These are phyloP conservation scores for Aureobasidium melanogenum DNA, from an alignment of 2,329 filamentous ascomycete species.

Conservation along the genomic window DNA sequence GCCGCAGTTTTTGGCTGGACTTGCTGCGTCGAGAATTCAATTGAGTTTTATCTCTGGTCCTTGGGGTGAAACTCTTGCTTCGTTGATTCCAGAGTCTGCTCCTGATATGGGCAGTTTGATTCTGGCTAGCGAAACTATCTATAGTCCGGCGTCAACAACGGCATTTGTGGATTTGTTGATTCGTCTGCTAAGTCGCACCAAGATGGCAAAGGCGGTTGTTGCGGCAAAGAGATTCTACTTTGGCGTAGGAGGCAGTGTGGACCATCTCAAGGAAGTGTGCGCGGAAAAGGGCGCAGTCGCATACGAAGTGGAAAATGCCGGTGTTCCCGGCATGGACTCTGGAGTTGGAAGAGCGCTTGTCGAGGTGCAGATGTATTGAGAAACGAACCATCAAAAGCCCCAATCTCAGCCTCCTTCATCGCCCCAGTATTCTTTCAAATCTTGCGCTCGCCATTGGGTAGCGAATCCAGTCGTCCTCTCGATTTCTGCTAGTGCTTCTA, in stretches of 20 bases:
- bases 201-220: slow-evolving; percentile 53
- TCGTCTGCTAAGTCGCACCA: slow-evolving; percentile 44
- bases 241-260: slow-evolving; percentile 72
- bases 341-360: slow-evolving; percentile 40
- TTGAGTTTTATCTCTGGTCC: slow-evolving; percentile 65
- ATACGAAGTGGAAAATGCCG: slow-evolving; percentile 39
- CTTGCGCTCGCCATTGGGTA: slow-evolving; percentile 45
- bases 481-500: slow-evolving; percentile 40
- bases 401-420: slow-evolving; percentile 20
- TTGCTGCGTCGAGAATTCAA: slow-evolving; percentile 43
- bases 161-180: slow-evolving; percentile 62
- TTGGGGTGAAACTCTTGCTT: slow-evolving; percentile 57
- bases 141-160: slow-evolving; percentile 61
- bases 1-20: slow-evolving; percentile 47
- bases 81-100: slow-evolving; percentile 40
- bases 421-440: slow-evolving; percentile 45
- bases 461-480: slow-evolving; percentile 46
- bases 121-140: slow-evolving; percentile 74
- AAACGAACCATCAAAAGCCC: too few relatives aligned
- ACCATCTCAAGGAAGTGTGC: slow-evolving; percentile 54
- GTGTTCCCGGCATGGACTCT: slow-evolving; percentile 32
- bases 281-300: slow-evolving; percentile 34
- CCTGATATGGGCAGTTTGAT: slow-evolving; percentile 42
- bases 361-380: slow-evolving; percentile 35
- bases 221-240: slow-evolving; percentile 77